Percentiles rank a stretch among this genome's conserved stretches.
Evolutionary conservation across 345 rosid species (phyloP).

Genomic region (Cardamine occulta): DNA sequence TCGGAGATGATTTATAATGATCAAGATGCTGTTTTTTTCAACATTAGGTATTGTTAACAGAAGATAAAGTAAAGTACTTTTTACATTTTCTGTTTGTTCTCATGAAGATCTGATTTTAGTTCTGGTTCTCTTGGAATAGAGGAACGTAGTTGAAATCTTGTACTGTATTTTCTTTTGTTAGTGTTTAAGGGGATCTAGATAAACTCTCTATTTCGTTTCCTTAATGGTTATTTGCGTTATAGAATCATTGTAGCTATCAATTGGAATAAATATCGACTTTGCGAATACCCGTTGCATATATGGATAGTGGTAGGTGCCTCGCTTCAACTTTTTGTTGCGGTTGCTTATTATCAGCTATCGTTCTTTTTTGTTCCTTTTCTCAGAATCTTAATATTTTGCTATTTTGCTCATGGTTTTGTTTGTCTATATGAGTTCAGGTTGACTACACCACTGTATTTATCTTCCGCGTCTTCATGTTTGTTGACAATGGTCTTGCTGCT

Average conservation of each 20-base stretch:
- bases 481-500: slow-evolving; percentile 91
- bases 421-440: slow-evolving; percentile 57
- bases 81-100: background rate
- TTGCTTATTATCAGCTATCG: background rate
- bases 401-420: slow-evolving; percentile 1
- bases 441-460: slow-evolving; percentile 87
- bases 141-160: slow-evolving; percentile 1
- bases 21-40: background rate
- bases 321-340: background rate
- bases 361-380: background rate
- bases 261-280: slow-evolving; percentile 78
- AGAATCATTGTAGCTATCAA: slow-evolving; percentile 90
- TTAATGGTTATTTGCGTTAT: slow-evolving; percentile 26
- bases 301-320: slow-evolving; percentile 89
- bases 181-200: slow-evolving; percentile 25
- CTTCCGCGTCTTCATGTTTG: slow-evolving; percentile 92
- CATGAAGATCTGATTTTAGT: slow-evolving; percentile 11
- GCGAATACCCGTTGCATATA: slow-evolving; percentile 90
- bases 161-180: background rate
- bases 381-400: background rate
- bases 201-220: slow-evolving; percentile 30
- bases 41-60: background rate
- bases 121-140: background rate
- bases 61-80: background rate
- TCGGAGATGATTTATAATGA: background rate